Evolutionary conservation across 140 eudicot species (phyloP).

Genomic region (Anethum foeniculum): DNA sequence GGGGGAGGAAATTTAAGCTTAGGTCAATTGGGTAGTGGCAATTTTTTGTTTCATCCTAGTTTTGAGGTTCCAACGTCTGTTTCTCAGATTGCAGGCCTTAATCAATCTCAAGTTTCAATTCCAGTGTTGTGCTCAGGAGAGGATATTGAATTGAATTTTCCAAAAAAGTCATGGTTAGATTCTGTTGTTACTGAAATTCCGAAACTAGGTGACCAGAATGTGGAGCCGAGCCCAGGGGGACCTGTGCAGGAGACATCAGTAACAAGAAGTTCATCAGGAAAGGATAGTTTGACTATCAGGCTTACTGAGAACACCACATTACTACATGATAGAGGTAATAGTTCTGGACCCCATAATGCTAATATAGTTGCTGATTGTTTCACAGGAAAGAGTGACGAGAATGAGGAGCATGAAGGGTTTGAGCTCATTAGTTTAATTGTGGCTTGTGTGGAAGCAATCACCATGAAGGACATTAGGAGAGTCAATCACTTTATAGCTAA

Average conservation of each 20-base stretch:
- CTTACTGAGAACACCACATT: conserved; percentile 21
- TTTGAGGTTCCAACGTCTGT: conserved; percentile 19
- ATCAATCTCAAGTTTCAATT: conserved; percentile 44
- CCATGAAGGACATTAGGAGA: conserved; percentile 48
- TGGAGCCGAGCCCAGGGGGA: conserved; percentile 31
- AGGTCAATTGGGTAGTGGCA: conserved; percentile 49
- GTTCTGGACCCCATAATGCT: conserved; percentile 42
- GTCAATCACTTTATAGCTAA: conserved; percentile 49
- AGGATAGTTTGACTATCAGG: conserved; percentile 45
- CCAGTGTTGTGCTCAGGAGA: conserved; percentile 39
- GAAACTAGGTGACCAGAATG: conserved; percentile 47
- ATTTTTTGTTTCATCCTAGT: conserved; percentile 42
- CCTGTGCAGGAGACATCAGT: conserved; percentile 44
- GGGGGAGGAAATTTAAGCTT: conserved; percentile 35
- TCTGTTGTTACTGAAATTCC: conserved; percentile 46
- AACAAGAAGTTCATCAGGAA: conserved; percentile 57
- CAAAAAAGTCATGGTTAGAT: conserved; percentile 59
- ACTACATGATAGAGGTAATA: conserved; percentile 42
- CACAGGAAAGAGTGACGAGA: conserved; percentile 19
- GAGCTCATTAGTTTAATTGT: conserved; percentile 70
- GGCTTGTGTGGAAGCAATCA: conserved; percentile 72
- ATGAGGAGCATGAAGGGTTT: conserved; percentile 52
- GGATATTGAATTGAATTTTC: conserved; percentile 31
- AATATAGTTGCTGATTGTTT: conserved; percentile 29
- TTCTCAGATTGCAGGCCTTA: conserved; percentile 24